These are phyloP conservation scores for Gonium pectorale DNA, from an alignment of 139 green algal genomes.

Conservation along the genomic window DNA sequence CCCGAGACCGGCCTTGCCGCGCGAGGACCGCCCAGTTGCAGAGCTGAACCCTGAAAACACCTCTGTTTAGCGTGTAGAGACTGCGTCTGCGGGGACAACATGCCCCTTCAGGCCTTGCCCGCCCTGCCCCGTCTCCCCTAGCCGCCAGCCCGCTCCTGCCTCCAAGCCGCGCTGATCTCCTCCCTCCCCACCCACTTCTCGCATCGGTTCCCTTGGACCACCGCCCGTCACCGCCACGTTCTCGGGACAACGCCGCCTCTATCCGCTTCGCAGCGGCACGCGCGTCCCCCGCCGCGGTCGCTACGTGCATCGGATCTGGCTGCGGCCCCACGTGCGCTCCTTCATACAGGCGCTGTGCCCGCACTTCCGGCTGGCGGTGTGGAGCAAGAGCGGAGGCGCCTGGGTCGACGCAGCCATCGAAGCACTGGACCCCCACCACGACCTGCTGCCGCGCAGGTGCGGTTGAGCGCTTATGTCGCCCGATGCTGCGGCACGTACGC, in stretches of 20 bases:
- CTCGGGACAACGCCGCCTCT: too few relatives aligned
- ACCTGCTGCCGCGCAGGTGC: not conserved
- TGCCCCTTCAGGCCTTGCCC: too few relatives aligned
- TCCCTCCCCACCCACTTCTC: too few relatives aligned
- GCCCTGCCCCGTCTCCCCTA: too few relatives aligned
- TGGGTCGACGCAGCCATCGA: not conserved
- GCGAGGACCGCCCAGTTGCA: not conserved
- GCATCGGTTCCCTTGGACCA: too few relatives aligned
- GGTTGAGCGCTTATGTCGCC: not conserved
- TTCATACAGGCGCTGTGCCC: not conserved
- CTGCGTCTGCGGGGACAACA: not conserved
- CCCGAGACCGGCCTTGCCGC: not conserved
- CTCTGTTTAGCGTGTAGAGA: not conserved
- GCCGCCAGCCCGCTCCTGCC: too few relatives aligned
- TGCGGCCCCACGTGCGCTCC: not conserved
- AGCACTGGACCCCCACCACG: not conserved
- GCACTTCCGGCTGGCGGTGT: slow-evolving; percentile 6
- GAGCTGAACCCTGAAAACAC: not conserved
- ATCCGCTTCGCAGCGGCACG: too few relatives aligned
- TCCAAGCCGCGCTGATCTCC: too few relatives aligned
- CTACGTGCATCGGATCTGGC: not conserved
- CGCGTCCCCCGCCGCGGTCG: too few relatives aligned
- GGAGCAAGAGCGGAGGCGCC: not conserved
- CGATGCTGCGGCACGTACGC: not conserved
- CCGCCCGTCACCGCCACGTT: too few relatives aligned